Base-by-base conservation (phyloP, 2,329 filamentous ascomycete genomes). In the Apiospora hydei region DNA sequence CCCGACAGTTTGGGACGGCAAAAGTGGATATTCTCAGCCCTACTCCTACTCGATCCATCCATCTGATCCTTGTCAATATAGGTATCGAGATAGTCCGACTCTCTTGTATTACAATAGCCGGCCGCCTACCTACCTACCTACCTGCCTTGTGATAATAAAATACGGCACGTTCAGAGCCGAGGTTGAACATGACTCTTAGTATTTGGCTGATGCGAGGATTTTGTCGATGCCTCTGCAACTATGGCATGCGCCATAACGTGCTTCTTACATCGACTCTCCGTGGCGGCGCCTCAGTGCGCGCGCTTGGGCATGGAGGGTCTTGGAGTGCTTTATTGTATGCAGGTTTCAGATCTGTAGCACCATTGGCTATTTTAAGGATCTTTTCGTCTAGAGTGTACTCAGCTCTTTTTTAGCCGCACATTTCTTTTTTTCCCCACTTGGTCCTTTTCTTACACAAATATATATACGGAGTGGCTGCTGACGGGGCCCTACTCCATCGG, bases 401-500 rank as follows among this genome's bases (percentile, higher is more conserved):
- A 7, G 46, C 46, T n/a, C 46, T 18, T 49, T 61, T 34, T 61
- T 34, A 61, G 53, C 53, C 30, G 16, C 53, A 38, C 34, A 38
- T 21, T 18, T 0, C 18, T 7, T 30, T 38, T 61, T 34, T 38
- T 61, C 21, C 3, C 26, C 26, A 30, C 7, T n/a, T 8, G 18
- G n/a, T 8, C 47, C 10, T 43, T 43, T 14, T 43, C 14, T 38
- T 6, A 16, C 14, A 18, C 8, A 11, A 21, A 8, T 16, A 8
- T 8, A 34, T 21, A 61, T 61, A 61, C 53, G 53, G 53, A 10
- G 53, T 61, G 53, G 53, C 53, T 30, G 53, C 53, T 61, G 30
- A 61, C 30, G 21, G 21, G 8, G 7, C 46, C 46, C 18, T 49
- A 10, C 18, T 49, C 21, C 18, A n/a, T 6, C 18, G n/a, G 49